Base-by-base conservation (phyloP, 345 rosid species). In the Eucalyptus erythrocorys region DNA sequence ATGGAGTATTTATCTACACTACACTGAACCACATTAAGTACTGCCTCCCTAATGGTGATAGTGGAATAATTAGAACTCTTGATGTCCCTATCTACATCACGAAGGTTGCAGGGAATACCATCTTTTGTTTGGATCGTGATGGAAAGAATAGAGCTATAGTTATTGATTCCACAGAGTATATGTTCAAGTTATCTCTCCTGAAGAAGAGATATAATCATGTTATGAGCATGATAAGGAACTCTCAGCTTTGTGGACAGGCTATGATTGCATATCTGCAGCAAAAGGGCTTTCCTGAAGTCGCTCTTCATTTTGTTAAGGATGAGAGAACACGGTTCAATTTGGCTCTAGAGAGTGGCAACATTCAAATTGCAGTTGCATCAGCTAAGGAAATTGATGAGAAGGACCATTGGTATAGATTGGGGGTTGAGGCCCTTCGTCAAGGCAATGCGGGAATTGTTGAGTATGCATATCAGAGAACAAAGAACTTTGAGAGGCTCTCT, bases 211-310 rank as follows among this genome's bases (percentile, higher is more conserved):
- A 94, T 90, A 98, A 97, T 85, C 90, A 93, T 91, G 99, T 96
- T 50, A 95, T 96, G 99, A 94, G 95, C 93, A 97, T 97, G 99
- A 97, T 97, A 88, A 96, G 91, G 93, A 95, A 94, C 91, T 96
- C 99, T 19, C 96, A 96, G 93, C 98, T 97, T 37, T 96, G 99
- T 91, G 99, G 99, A 64, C 98, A 97, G 92, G 99, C 99, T 64
- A 93, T 97, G 98, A 96, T 96, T 88, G 97, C 99, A 48, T 96
- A 97, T 91, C 92, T 97, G 90, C 99, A 97, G 89, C 99, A 96
- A 91, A 97, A 96, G 89, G 99, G 98, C n/a, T 97, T 97, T 87
- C 98, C 99, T 90, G 99, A 97, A 93, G 99, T 96, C 85, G 99
- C 99, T 88, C 93, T 97, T 71, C 99, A 97, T 91, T 97, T 97